Evolutionary conservation across 441 rosid species (phyloP).

Genomic region (Melastoma candidum): DNA sequence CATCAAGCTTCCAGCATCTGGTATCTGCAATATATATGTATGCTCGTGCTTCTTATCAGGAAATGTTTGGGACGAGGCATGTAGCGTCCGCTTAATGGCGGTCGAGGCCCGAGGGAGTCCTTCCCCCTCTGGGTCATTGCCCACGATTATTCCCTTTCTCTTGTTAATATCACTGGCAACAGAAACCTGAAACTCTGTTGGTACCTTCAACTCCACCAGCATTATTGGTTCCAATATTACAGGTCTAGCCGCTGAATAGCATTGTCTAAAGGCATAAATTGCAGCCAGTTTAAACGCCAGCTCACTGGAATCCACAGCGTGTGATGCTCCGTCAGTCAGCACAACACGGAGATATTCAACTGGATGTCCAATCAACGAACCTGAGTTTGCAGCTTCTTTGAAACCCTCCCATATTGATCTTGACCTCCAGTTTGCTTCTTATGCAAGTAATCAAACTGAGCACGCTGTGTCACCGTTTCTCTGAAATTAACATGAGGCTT

Average conservation of each 20-base stretch:
- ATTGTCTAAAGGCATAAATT: slow-evolving; percentile 96
- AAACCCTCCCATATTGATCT: slow-evolving; percentile 94
- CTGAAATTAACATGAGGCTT: slow-evolving; percentile 97
- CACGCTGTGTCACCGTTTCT: slow-evolving; percentile 83
- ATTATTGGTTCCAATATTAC: slow-evolving; percentile 90
- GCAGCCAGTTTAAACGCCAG: slow-evolving; percentile 95
- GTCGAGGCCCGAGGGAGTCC: too few species aligned
- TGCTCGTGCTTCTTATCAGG: too few species aligned
- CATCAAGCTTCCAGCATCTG: too few species aligned
- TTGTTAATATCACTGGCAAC: slow-evolving; percentile 96
- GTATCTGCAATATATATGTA: too few species aligned
- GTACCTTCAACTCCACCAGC: slow-evolving; percentile 90
- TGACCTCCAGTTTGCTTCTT: slow-evolving; percentile 98
- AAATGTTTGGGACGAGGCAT: too few species aligned
- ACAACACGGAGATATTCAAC: slow-evolving; percentile 78
- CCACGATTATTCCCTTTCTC: too few species aligned
- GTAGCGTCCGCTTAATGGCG: too few species aligned
- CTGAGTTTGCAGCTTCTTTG: slow-evolving; percentile 96
- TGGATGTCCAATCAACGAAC: slow-evolving; percentile 91
- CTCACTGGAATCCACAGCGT: slow-evolving; percentile 95
- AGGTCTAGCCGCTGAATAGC: slow-evolving; percentile 79
- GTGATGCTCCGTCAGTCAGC: slow-evolving; percentile 90
- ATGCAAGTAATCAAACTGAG: slow-evolving; percentile 91
- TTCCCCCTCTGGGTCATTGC: too few species aligned
- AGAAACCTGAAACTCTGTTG: slow-evolving; percentile 91